Evolutionary conservation across 1,284 basidiomycete genomes (phyloP), one percentile per base, ranked within the genome.

Genomic region (Cutaneotrichosporon dermatis): DNA sequence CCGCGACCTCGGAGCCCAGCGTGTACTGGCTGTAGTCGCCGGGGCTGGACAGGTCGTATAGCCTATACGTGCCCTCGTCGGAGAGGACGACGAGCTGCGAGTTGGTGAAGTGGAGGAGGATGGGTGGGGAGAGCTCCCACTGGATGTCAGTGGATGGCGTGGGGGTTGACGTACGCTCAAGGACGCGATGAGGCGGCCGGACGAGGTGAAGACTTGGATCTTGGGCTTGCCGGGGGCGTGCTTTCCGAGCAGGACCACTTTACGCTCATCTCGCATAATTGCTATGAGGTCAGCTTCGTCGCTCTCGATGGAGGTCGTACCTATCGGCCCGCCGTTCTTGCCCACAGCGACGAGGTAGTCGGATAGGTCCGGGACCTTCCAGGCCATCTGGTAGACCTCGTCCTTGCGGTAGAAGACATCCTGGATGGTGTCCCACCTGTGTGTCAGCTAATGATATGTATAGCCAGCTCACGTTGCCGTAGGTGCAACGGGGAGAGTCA

Each of bases 61-160:
- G 73, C 44, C 95, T 84, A 73, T 96, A 97, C 8, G 85, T 82
- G 13, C 95, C 95, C 69, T 97, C 92, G 75, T 96, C 92, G 66
- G 93, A 92, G 36, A 99, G 79, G 6, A 95, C 85, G 1, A 88
- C 86, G 41, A 98, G 83, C 54, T 86, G 83, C 69, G 95, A 90
- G 1, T 61, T 46, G 0, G 73, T 74, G 57, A 75, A 71, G 55
- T 72, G 68, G 11, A 76, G 58, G 10, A 73, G 61, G 12, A 76
- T 57, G 2, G 71, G 67, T 63, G 67, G 78, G 60, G 65, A 56
- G 3, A 74, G 62, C 44, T 77, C 74, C 74, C 73, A 76, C 68
- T 73, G 63, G 66, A 25, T 16, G 50, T 55, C 57, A 58, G 63
- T 58, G 25, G 49, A 41, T 15, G 37, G 48, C 35, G 34, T 36